phyloP scores from a whole-genome alignment of 768 basidiomycete genomes.

The Dioszegia aurantiaca region DNA sequence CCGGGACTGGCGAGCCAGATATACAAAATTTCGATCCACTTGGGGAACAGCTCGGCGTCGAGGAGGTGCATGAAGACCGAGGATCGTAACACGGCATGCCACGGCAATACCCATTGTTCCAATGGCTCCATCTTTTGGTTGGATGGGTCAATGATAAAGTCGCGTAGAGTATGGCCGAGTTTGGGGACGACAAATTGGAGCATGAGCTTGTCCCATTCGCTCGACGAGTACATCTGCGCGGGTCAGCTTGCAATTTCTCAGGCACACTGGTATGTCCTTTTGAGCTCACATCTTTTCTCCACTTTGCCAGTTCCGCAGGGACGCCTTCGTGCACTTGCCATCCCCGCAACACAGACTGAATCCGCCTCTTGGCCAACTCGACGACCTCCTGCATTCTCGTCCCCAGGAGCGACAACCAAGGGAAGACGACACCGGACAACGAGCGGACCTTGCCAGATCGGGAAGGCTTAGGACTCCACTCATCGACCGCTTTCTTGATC shows the following conservation, averaged over 20 bases:
- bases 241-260: conserved; percentile 7
- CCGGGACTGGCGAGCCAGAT: conserved; percentile 88
- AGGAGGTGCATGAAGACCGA: conserved; percentile 79
- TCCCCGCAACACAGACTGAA: conserved; percentile 70
- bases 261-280: background rate
- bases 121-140: conserved; percentile 83
- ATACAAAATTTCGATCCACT: conserved; percentile 89
- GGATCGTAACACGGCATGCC: conserved; percentile 70
- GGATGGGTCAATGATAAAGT: conserved; percentile 83
- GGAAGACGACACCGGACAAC: conserved; percentile 80
- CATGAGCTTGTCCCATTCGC: conserved; percentile 87
- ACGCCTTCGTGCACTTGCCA: conserved; percentile 73
- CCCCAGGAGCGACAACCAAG: conserved; percentile 90
- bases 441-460: conserved; percentile 56
- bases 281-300: conserved; percentile 73
- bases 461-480: conserved; percentile 60
- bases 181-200: conserved; percentile 91
- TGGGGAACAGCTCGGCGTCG: conserved; percentile 91
- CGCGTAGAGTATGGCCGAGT: conserved; percentile 72
- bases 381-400: conserved; percentile 77
- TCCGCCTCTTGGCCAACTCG: conserved; percentile 78
- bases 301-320: conserved; percentile 70
- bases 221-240: conserved; percentile 67
- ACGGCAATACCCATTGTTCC: conserved; percentile 65
- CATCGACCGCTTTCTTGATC: conserved; percentile 73